Base-by-base conservation (phyloP, 768 basidiomycete species). In the Pleurotus ostreatus region DNA sequence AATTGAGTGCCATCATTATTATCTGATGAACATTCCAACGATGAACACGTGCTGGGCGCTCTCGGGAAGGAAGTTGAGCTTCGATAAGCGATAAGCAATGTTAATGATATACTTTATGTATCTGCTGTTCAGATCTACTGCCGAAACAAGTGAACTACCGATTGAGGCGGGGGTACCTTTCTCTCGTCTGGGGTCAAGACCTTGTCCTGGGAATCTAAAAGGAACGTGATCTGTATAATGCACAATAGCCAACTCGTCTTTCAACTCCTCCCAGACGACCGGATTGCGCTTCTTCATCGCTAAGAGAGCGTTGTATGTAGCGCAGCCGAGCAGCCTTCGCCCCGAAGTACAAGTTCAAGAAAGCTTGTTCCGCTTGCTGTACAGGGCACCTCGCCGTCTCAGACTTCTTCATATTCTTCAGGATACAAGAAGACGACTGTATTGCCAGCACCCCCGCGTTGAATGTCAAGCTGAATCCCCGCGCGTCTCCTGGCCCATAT, bases 151-250 rank as follows among this genome's bases (percentile, higher is more conserved):
- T 34, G 30, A 34, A 11, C 30, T 34, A 34, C 30, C 4, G 30
- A 11, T 11, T 34, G 9, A 34, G 30, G 11, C 30, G 11, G 2
- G n/a, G n/a, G n/a, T n/a, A n/a, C n/a, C n/a, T n/a, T n/a, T n/a
- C n/a, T n/a, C n/a, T 65, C 65, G 18, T 62, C 58, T 54, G 56
- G 53, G 38, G 62, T 57, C 59, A 68, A 56, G 11, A 61, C 49
- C 46, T 53, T 18, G 46, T 55, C 46, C 22, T 41, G 68, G 37
- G 70, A 97, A 1, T 94, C 94, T 6, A 82, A 65, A 16, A 94
- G 94, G 2, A 98, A 79, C 16, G 1, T 93, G 92, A 3, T 65
- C 37, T 13, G 75, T 72, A 60, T 75, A 77, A 59, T 76, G 75
- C 22, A 75, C 64, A 47, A 76, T 62, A 23, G 70, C 62, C 46